These are phyloP conservation scores for Holtermanniella nyarrowii DNA, from an alignment of 768 basidiomycete species.

Conservation along the genomic window DNA sequence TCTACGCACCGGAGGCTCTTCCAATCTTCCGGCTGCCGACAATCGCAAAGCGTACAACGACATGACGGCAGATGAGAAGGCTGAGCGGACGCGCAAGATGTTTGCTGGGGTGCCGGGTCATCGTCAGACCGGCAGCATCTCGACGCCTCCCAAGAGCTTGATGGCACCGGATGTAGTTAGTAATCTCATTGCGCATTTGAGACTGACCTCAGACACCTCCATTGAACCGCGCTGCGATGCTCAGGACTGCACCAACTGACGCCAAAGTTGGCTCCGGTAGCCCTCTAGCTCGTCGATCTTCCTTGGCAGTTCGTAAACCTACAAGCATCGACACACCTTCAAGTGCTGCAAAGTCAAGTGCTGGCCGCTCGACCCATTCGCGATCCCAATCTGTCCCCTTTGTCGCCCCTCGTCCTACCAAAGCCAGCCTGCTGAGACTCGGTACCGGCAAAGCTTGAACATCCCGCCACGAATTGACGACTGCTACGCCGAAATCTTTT, in stretches of 20 bases:
- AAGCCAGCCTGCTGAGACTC: background rate
- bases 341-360: too few relatives aligned
- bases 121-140: background rate
- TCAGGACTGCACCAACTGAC: background rate
- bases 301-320: background rate
- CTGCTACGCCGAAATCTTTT: too few relatives aligned
- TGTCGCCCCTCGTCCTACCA: background rate
- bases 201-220: background rate
- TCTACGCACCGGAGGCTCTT: background rate
- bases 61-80: background rate
- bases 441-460: background rate
- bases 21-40: background rate
- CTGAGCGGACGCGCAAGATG: background rate
- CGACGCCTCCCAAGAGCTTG: background rate
- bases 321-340: background rate
- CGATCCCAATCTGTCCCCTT: background rate
- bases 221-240: background rate
- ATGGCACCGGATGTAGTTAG: background rate
- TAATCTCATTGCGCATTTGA: background rate
- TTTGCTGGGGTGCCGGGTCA: background rate
- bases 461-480: background rate
- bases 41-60: background rate
- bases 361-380: background rate
- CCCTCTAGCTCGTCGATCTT: background rate
- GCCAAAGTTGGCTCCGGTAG: too few relatives aligned